Evolutionary conservation across 2,329 filamentous ascomycete species (phyloP).

Genomic region (Aplosporella prunicola): DNA sequence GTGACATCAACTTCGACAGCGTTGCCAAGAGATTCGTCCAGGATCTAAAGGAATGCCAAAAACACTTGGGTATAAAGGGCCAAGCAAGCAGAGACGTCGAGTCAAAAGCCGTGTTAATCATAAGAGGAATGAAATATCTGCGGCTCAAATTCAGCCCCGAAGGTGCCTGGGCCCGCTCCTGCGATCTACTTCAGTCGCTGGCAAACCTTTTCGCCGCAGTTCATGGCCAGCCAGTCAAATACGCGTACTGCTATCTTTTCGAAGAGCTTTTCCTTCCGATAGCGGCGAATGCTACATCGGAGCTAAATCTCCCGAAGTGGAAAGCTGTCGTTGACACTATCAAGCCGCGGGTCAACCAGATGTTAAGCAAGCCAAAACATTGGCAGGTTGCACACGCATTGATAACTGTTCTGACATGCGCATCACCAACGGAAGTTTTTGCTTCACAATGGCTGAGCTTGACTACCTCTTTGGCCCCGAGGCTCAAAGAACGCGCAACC

Average conservation of each 20-base stretch:
- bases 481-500: constrained; percentile 73
- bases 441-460: constrained; percentile 78
- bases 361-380: constrained; percentile 85
- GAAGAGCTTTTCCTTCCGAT: constrained; percentile 80
- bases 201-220: constrained; percentile 75
- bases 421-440: constrained; percentile 77
- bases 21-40: constrained; percentile 74
- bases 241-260: constrained; percentile 87
- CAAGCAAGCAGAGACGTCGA: constrained; percentile 61
- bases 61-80: constrained; percentile 63
- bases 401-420: constrained; percentile 76
- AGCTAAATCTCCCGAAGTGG: constrained; percentile 78
- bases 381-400: constrained; percentile 85
- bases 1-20: constrained; percentile 76
- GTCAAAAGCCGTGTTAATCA: constrained; percentile 73
- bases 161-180: constrained; percentile 74
- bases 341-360: constrained; percentile 67
- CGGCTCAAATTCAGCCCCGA: constrained; percentile 65
- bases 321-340: constrained; percentile 72
- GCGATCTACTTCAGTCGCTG: constrained; percentile 75
- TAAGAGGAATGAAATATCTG: constrained; percentile 86
- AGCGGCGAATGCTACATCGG: constrained; percentile 66
- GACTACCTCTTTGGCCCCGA: constrained; percentile 65
- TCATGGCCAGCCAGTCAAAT: constrained; percentile 83
- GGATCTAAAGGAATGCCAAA: constrained; percentile 70